Evolutionary conservation across 2,329 filamentous ascomycete species (phyloP), one percentile per base, ranked within the genome.

Genomic region (Colletotrichum cereale): DNA sequence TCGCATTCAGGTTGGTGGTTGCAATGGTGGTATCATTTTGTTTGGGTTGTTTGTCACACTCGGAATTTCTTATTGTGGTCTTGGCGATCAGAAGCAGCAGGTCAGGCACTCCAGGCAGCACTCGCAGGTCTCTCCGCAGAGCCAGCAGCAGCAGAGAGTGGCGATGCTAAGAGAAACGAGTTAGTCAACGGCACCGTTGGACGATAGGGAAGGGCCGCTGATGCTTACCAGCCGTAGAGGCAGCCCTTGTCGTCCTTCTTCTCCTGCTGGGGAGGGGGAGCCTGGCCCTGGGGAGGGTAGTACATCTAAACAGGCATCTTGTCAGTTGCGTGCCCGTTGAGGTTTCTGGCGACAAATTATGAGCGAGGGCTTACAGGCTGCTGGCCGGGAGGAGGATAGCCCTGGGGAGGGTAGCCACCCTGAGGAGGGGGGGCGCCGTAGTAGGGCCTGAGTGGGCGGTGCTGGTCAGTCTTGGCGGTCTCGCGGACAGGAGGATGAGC

Each of bases 91-190:
- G 76, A 75, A 82, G 76, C 82, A 83, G 76, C 81, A 83, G 67
- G 80, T 79, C 34, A 83, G 68, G 73, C 81, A 83, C 57, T 84
- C 82, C 38, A 83, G 74, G 73, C 82, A 84, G 76, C 82, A 84
- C 71, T 83, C 82, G 77, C 82, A 84, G 4, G 82, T 80, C 74
- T 84, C 82, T 4, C 82, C 82, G 72, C 82, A 84, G 60, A 84
- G 76, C 81, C 82, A 84, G 72, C 82, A 84, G 76, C 82, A 84
- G 78, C 82, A 84, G 70, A 84, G 74, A 29, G 82, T 79, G 61
- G 82, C 82, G 34, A 84, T 69, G 74, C 82, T 83, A 55, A 31
- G 56, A 55, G 5, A 47, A 6, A 44, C 11, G 10, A 21, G 52
- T 72, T 21, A 73, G 58, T 31, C 18, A 0, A 4, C 36, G 11